Conservation (phyloP, 202 grass and related monocot genomes). For the Saccharum hybrid region DNA sequence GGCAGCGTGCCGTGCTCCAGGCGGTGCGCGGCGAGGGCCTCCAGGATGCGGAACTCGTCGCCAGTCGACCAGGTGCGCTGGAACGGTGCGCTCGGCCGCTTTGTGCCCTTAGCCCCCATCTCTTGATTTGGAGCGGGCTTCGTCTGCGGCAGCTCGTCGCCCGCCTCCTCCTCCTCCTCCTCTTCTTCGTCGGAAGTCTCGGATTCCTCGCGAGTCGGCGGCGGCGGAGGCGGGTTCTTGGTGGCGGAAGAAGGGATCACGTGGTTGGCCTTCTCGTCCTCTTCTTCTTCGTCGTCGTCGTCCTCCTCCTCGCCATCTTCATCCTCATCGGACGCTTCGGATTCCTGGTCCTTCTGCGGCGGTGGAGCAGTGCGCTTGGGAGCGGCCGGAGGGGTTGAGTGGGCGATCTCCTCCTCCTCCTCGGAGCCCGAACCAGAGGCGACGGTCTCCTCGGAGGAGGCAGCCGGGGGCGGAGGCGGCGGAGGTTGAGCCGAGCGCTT, state of each 20-base stretch:
- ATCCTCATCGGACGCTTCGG: constrained; percentile 39
- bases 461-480: not conserved
- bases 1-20: constrained; percentile 53
- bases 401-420: constrained; percentile 21
- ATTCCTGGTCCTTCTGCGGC: constrained; percentile 13
- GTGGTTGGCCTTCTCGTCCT: not conserved
- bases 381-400: not conserved
- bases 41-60: constrained; percentile 60
- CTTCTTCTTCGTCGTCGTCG: not conserved
- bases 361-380: constrained; percentile 9
- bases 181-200: constrained; percentile 29
- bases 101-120: constrained; percentile 26
- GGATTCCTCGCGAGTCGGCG: not conserved
- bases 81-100: not conserved
- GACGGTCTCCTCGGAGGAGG: constrained; percentile 35
- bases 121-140: constrained; percentile 1
- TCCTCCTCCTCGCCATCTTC: constrained; percentile 11
- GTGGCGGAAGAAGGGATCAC: not conserved
- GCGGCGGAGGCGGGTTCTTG: constrained; percentile 29
- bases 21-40: constrained; percentile 47
- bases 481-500: constrained; percentile 32
- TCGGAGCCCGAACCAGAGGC: constrained; percentile 32
- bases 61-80: constrained; percentile 57
- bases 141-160: constrained; percentile 2
- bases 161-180: constrained; percentile 23